These are phyloP conservation scores for Sclerotinia sclerotiorum DNA, from an alignment of 2,329 filamentous ascomycete genomes.

Conservation along the genomic window DNA sequence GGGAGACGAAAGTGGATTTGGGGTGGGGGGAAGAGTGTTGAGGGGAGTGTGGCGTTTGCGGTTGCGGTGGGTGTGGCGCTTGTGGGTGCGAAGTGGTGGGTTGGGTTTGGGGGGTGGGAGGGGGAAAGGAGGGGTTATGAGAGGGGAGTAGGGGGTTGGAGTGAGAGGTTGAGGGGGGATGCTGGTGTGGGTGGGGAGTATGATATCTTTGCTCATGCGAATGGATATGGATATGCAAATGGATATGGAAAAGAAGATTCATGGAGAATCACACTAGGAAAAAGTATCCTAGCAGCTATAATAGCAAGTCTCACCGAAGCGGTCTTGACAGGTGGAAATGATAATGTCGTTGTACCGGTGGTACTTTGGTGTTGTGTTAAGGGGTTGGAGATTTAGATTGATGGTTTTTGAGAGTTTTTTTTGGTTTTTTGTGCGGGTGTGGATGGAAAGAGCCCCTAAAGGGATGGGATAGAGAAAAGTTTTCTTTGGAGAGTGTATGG, in stretches of 20 bases:
- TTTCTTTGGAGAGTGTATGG: too few species aligned
- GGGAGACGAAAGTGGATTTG: constrained; percentile 91
- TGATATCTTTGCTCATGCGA: neutral
- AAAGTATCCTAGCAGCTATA: constrained; percentile 69
- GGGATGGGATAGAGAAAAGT: too few species aligned
- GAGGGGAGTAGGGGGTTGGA: neutral
- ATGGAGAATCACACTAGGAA: constrained; percentile 44
- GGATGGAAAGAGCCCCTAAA: too few species aligned
- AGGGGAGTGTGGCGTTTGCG: constrained; percentile 82
- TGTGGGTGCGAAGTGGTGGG: constrained; percentile 68
- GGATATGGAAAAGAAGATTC: neutral
- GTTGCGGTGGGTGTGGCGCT: constrained; percentile 76
- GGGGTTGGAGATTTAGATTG: constrained; percentile 49
- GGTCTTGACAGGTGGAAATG: constrained; percentile 92
- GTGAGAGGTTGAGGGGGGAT: neutral
- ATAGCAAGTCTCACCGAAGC: constrained; percentile 91
- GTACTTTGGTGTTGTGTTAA: constrained; percentile 90
- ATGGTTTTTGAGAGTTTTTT: too few species aligned
- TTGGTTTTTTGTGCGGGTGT: too few species aligned
- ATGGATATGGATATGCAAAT: neutral
- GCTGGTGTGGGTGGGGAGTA: neutral
- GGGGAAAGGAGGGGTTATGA: constrained; percentile 63
- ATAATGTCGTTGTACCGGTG: constrained; percentile 85
- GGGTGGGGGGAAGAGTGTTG: constrained; percentile 93
- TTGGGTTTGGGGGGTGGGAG: constrained; percentile 74